Percentiles rank a stretch among this genome's conserved stretches.
These are phyloP conservation scores for Fusarium sp. DNA, from an alignment of 2,329 filamentous ascomycete genomes.

Conservation along the genomic window DNA sequence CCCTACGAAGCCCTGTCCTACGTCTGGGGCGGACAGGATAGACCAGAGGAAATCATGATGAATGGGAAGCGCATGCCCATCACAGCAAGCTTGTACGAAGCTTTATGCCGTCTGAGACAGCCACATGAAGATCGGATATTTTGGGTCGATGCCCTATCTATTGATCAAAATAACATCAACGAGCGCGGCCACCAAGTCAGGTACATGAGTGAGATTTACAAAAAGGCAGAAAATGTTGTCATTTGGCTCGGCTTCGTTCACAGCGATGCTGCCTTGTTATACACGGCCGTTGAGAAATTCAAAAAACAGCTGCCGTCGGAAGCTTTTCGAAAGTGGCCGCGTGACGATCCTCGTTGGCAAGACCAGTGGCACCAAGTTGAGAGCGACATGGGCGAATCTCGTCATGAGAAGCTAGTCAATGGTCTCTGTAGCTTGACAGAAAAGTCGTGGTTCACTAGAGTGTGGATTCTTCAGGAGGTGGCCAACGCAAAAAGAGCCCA, in stretches of 20 bases:
- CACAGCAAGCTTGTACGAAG: neutral
- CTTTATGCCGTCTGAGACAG: neutral
- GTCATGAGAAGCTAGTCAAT: fast-evolving
- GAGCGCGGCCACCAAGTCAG: constrained; percentile 25
- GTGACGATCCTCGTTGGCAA: neutral
- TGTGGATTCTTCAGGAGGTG: constrained; percentile 27
- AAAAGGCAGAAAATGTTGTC: neutral
- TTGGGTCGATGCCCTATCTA: constrained; percentile 22
- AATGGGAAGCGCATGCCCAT: fast-evolving
- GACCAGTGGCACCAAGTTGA: neutral
- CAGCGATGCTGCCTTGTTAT: fast-evolving
- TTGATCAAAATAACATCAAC: constrained; percentile 12
- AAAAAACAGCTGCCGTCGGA: fast-evolving
- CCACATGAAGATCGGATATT: neutral
- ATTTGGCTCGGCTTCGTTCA: neutral
- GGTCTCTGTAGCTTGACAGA: fast-evolving
- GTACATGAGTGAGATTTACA: constrained; percentile 5
- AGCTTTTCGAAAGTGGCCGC: neutral
- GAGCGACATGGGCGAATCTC: fast-evolving
- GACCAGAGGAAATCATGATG: fast-evolving
- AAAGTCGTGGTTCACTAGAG: constrained; percentile 17
- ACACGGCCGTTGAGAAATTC: neutral
- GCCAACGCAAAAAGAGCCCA: neutral
- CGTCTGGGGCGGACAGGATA: neutral
- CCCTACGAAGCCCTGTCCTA: constrained; percentile 22